Evolutionary conservation across 2,329 filamentous ascomycete genomes (phyloP), one percentile per base, ranked within the genome.

Genomic region (Xylariales sp.): DNA sequence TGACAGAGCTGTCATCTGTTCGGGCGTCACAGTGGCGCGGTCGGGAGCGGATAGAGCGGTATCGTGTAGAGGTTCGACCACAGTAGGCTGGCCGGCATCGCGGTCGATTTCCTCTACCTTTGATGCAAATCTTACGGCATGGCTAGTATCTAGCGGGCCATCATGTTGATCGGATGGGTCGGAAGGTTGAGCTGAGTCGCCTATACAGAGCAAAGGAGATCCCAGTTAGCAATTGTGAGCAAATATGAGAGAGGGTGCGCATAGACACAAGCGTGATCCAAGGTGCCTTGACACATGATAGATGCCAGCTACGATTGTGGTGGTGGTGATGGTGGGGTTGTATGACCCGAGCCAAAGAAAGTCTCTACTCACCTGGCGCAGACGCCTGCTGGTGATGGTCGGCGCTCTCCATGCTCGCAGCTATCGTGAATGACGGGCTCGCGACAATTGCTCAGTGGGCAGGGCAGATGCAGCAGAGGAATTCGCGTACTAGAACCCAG

Each of bases 1-100:
- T 35, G 85, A 82, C 44, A 95, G 67, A 42, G 80, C 81, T 48
- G 76, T 78, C 40, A 94, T 69, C 55, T 90, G 77, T 40, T 87
- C 81, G 14, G 68, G 63, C 5, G 71, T 70, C 33, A 71, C 63
- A 33, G 60, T 60, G 37, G 63, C 61, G 41, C 63, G 54, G 45
- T 37, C 50, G 40, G 41, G 27, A 33, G 24, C 28, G 31, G 29
- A 21, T n/a, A 14, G 35, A 42, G 40, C 42, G 43, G 38, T 44
- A 42, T 37, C 47, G 42, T 41, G 33, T 30, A 48, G 44, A 17
- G 49, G 41, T 27, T 48, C 50, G 21, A 46, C 29, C 19, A 41
- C 46, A 11, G 51, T 46, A 33, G 54, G 44, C n/a, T n/a, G n/a
- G 38, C 23, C 17, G 11, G 17, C 31, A 19, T 30, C 38, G 5